Conservation (phyloP, 2,329 filamentous ascomycete species). For the Aspergillus alliaceus region DNA sequence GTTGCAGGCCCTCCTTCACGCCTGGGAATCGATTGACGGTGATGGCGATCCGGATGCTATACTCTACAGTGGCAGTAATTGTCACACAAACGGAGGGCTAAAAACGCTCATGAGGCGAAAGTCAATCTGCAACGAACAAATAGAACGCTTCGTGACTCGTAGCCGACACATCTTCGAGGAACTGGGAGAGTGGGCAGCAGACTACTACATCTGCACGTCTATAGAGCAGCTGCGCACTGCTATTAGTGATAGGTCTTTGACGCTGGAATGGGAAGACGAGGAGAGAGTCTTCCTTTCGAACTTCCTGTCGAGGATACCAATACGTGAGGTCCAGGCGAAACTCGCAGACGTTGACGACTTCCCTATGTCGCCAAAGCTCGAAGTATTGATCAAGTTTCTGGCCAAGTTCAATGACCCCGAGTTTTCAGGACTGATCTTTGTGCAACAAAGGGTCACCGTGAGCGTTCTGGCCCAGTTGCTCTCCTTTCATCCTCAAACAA, state of each 20-base stretch:
- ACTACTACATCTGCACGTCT: conserved; percentile 61
- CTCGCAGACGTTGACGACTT: conserved; percentile 1
- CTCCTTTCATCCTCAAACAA: conserved; percentile 49
- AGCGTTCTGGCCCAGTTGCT: conserved; percentile 61
- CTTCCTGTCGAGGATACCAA: conserved; percentile 30
- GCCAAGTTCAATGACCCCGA: conserved; percentile 44
- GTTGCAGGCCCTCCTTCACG: conserved; percentile 47
- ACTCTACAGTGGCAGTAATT: conserved; percentile 47
- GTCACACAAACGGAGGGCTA: conserved; percentile 31
- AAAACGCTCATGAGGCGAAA: conserved; percentile 30
- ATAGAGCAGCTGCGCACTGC: conserved; percentile 37
- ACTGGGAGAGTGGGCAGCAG: conserved; percentile 68
- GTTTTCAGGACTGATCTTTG: conserved; percentile 66
- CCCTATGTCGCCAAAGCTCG: conserved; percentile 59
- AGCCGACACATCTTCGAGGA: conserved; percentile 54
- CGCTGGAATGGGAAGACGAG: conserved; percentile 53
- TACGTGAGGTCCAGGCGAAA: conserved; percentile 15
- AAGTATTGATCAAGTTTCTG: conserved; percentile 56
- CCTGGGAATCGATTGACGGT: conserved; percentile 54
- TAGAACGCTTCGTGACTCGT: conserved; percentile 56
- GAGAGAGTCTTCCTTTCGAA: conserved; percentile 54
- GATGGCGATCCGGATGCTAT: conserved; percentile 61
- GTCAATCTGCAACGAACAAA: conserved; percentile 51
- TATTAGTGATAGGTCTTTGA: conserved; percentile 26
- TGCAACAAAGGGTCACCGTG: conserved; percentile 61